Percentiles rank a stretch among this genome's conserved stretches.
Conservation (phyloP, 352 stramenopile species). For the Phytophthora agathidicida region DNA sequence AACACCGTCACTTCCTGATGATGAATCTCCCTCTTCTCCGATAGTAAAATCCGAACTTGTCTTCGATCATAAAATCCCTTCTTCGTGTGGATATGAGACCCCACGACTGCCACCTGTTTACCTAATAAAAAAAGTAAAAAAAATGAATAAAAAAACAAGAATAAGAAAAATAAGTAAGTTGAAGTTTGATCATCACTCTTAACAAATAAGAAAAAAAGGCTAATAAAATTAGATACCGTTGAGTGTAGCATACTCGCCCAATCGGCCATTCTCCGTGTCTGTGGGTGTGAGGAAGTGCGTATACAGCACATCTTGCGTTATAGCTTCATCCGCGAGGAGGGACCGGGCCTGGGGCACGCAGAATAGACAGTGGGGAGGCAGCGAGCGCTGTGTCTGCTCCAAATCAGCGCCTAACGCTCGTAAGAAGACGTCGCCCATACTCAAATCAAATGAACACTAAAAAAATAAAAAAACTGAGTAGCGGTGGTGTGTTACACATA, state of each 20-base stretch:
- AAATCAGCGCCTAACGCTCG: slow-evolving; percentile 47
- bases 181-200: slow-evolving; percentile 30
- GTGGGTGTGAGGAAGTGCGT: slow-evolving; percentile 61
- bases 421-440: slow-evolving; percentile 58
- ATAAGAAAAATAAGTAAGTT: too few species aligned
- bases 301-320: slow-evolving; percentile 54
- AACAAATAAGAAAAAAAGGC: slow-evolving; percentile 15
- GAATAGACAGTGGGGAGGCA: slow-evolving; percentile 58
- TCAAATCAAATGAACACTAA: slow-evolving; percentile 14
- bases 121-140: slow-evolving; percentile 32
- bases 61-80: slow-evolving; percentile 56
- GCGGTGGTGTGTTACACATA: slow-evolving; percentile 12
- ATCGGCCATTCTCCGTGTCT: slow-evolving; percentile 23
- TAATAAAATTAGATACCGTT: slow-evolving; percentile 43
- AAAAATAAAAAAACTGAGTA: too few species aligned
- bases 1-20: slow-evolving; percentile 67
- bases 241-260: slow-evolving; percentile 69
- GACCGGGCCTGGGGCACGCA: slow-evolving; percentile 73
- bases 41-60: slow-evolving; percentile 77
- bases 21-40: slow-evolving; percentile 58
- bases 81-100: slow-evolving; percentile 59
- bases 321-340: slow-evolving; percentile 45
- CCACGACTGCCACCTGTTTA: slow-evolving; percentile 57
- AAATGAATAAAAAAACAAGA: too few species aligned
- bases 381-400: slow-evolving; percentile 55